Evolutionary conservation across 176 grass and related monocot genomes (phyloP).

Genomic region (Zizania latifolia): DNA sequence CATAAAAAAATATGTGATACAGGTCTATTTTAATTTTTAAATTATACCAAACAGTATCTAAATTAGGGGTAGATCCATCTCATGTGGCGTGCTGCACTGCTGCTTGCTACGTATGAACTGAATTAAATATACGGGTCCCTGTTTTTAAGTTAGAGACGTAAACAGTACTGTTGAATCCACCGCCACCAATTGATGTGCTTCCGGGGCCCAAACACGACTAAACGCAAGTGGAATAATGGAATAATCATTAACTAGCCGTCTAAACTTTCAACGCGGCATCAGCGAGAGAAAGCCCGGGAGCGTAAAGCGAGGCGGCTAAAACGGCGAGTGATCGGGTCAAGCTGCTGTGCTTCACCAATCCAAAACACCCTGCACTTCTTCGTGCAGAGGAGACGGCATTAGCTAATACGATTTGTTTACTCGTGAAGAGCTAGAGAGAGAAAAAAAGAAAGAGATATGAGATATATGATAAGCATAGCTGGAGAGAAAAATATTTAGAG

Average conservation of each 20-base stretch:
- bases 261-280: background rate
- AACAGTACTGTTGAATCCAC: conserved; percentile 18
- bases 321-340: background rate
- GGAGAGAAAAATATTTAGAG: too few species aligned
- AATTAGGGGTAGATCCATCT: too few species aligned
- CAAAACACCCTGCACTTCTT: background rate
- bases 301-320: background rate
- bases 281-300: conserved; percentile 5
- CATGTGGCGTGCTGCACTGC: too few species aligned
- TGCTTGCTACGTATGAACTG: too few species aligned
- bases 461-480: too few species aligned
- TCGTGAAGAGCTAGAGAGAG: too few species aligned
- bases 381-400: too few species aligned
- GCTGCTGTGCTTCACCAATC: background rate
- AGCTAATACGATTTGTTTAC: background rate
- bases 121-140: background rate
- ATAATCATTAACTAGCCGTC: background rate
- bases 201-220: conserved; percentile 4
- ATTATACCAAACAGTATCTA: too few species aligned
- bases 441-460: too few species aligned
- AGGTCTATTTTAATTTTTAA: too few species aligned
- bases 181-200: conserved; percentile 7
- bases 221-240: background rate
- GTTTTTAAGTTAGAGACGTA: background rate
- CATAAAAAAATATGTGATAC: too few species aligned